Conservation (phyloP, 1,284 basidiomycete genomes). For the Ustilago vetiveriae region DNA sequence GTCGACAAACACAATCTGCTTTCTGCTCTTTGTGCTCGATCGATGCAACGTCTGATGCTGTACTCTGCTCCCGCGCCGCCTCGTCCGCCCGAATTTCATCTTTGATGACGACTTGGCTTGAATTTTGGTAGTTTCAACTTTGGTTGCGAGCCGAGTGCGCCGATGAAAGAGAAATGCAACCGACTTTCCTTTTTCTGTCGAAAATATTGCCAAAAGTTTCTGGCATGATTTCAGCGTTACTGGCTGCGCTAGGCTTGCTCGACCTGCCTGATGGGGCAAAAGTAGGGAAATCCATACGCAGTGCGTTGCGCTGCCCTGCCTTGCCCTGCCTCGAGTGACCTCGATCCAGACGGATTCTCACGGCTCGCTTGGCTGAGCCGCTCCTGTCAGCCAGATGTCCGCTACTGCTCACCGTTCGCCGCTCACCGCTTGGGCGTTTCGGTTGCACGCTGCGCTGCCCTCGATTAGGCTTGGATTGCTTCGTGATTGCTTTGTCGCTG, state of each 20-base stretch:
- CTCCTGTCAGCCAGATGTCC: neutral
- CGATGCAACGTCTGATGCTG: neutral
- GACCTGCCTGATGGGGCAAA: no score
- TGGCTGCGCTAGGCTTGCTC: no score
- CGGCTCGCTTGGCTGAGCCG: neutral
- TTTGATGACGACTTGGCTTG: slow-evolving; percentile 1
- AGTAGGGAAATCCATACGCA: no score
- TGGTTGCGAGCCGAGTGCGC: no score
- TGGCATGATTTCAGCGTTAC: no score
- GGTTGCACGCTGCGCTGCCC: no score
- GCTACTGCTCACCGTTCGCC: neutral
- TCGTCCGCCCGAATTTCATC: neutral
- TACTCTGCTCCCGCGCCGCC: neutral
- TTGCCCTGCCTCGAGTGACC: no score
- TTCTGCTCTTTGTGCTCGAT: no score
- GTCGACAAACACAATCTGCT: no score
- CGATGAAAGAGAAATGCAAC: neutral
- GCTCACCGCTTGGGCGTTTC: neutral
- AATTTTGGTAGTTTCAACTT: neutral
- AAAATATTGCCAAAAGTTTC: no score
- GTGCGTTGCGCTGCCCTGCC: no score
- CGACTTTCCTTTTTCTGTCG: slow-evolving; percentile 12
- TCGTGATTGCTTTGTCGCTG: no score
- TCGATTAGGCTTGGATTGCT: neutral
- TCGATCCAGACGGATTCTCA: neutral